Percentiles rank a stretch among this genome's conserved stretches.
Conservation (phyloP, 148 eudicot genomes). For the Heliamphora exappendiculata region DNA sequence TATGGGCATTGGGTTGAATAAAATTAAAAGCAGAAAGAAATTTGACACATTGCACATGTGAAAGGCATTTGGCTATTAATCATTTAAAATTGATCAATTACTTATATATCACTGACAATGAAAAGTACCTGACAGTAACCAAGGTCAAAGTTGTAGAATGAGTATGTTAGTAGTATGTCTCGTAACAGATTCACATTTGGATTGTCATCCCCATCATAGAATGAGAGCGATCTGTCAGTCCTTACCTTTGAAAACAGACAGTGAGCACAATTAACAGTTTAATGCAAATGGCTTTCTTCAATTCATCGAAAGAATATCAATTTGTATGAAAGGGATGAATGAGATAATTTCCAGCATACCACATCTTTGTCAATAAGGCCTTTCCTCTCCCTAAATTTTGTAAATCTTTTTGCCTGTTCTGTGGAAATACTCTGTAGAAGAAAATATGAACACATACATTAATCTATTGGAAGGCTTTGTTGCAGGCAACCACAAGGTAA, state of each 20-base stretch:
- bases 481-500: slow-evolving; percentile 8
- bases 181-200: slow-evolving; percentile 61
- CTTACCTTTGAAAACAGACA: slow-evolving; percentile 51
- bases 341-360: slow-evolving; percentile 39
- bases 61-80: not conserved
- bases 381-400: slow-evolving; percentile 89
- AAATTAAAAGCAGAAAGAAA: slow-evolving; percentile 2
- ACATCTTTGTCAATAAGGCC: slow-evolving; percentile 98
- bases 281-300: not conserved
- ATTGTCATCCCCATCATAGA: slow-evolving; percentile 94
- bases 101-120: not conserved
- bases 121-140: slow-evolving; percentile 94
- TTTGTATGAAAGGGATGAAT: not conserved
- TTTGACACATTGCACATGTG: not conserved
- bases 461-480: not conserved
- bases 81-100: not conserved
- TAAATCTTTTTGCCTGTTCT: slow-evolving; percentile 83
- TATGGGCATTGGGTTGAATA: not conserved
- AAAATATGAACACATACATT: not conserved
- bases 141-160: slow-evolving; percentile 98
- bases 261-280: slow-evolving; percentile 4
- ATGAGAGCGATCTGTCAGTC: slow-evolving; percentile 80
- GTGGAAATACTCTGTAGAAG: slow-evolving; percentile 71
- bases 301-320: slow-evolving; percentile 1
- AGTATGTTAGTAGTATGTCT: slow-evolving; percentile 87